A percentile compares a stretch with the other conserved stretches of the same genome.
These are phyloP conservation scores for Mycena pura DNA, from an alignment of 768 basidiomycete genomes.

Conservation along the genomic window DNA sequence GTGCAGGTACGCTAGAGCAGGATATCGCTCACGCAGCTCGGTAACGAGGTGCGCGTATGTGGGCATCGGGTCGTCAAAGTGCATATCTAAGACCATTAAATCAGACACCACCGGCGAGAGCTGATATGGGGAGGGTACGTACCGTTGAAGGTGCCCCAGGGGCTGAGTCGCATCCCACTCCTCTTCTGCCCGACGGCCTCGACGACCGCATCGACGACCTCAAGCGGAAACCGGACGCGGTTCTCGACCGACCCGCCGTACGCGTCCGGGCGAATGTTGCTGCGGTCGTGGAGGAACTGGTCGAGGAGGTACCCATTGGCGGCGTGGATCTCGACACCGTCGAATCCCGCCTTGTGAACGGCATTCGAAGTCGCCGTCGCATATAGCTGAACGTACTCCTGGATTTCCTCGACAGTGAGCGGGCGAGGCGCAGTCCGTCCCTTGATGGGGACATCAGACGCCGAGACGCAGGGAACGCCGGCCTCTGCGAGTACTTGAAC, in stretches of 20 bases:
- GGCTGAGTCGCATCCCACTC: constrained; percentile 51
- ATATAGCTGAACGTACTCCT: constrained; percentile 48
- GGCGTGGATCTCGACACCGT: constrained; percentile 57
- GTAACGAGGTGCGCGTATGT: constrained; percentile 51
- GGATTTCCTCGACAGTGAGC: constrained; percentile 41
- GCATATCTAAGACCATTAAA: constrained; percentile 38
- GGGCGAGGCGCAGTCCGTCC: constrained; percentile 29
- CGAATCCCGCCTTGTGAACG: constrained; percentile 57
- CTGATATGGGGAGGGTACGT: constrained; percentile 26
- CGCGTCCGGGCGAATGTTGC: constrained; percentile 48
- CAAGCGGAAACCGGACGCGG: constrained; percentile 51
- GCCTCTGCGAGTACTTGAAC: constrained; percentile 31
- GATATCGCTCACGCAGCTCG: constrained; percentile 41
- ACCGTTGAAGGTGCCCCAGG: constrained; percentile 42
- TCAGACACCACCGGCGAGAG: constrained; percentile 23
- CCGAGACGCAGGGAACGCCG: constrained; percentile 36
- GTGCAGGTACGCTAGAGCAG: constrained; percentile 54
- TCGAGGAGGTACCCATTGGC: constrained; percentile 45
- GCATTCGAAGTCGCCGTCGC: constrained; percentile 52
- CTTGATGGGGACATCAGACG: constrained; percentile 29
- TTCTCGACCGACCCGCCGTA: constrained; percentile 43
- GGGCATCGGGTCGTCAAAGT: constrained; percentile 49
- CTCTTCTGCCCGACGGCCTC: constrained; percentile 51
- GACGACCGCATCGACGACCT: constrained; percentile 47
- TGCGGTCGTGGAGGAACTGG: constrained; percentile 52